Conservation (phyloP, 2,329 filamentous ascomycete genomes). For the Phialemonium atrogriseum region DNA sequence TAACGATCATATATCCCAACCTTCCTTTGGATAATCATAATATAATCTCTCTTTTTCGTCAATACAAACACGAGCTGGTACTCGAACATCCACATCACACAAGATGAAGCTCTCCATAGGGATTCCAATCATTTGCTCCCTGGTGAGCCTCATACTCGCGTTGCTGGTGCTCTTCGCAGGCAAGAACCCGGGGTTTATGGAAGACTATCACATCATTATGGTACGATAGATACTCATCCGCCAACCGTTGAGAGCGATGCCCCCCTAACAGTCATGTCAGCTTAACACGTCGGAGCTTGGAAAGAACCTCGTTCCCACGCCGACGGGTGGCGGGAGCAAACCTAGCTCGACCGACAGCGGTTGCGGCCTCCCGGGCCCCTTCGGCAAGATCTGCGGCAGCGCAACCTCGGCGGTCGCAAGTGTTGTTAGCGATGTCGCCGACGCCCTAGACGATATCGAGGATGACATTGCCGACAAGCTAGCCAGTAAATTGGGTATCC, state of each 20-base stretch:
- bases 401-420: slow-evolving; percentile 11
- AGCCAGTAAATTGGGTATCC: slow-evolving; percentile 19
- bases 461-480: slow-evolving; percentile 14
- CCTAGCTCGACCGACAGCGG: slow-evolving; percentile 7
- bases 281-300: slow-evolving; percentile 33
- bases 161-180: slow-evolving; percentile 29
- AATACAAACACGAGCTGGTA: neutral
- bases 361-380: neutral
- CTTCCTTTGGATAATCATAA: neutral
- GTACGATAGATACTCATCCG: slow-evolving; percentile 17
- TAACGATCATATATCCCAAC: neutral
- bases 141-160: slow-evolving; percentile 25
- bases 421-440: slow-evolving; percentile 12
- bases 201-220: slow-evolving; percentile 29
- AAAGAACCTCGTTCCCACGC: slow-evolving; percentile 24
- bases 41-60: neutral
- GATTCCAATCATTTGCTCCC: slow-evolving; percentile 23
- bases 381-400: slow-evolving; percentile 1
- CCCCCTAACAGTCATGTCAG: no score
- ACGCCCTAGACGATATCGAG: slow-evolving; percentile 12
- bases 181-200: slow-evolving; percentile 24
- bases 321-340: slow-evolving; percentile 11
- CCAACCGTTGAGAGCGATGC: no score
- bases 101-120: slow-evolving; percentile 10
- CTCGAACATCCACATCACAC: neutral